Conservation (phyloP, 2,329 filamentous ascomycete species). For the Alternaria sp. region DNA sequence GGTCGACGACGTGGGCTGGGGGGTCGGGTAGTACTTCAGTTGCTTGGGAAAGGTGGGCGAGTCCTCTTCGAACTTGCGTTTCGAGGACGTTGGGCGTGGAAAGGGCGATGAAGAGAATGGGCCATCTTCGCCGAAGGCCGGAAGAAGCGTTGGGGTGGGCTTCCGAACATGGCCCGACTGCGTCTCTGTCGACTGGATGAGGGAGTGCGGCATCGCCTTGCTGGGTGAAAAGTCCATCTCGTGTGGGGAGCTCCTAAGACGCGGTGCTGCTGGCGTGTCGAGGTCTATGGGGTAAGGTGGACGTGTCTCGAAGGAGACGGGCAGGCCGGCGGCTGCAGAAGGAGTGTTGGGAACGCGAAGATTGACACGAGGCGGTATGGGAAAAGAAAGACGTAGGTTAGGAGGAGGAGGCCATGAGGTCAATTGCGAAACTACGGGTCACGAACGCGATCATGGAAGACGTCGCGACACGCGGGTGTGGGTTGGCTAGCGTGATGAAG, state of each 20-base stretch:
- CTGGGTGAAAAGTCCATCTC: slow-evolving; percentile 43
- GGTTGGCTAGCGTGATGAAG: slow-evolving; percentile 23
- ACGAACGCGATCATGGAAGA: slow-evolving; percentile 28
- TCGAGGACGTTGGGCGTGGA: slow-evolving; percentile 65
- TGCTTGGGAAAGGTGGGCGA: slow-evolving; percentile 55
- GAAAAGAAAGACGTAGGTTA: slow-evolving; percentile 32
- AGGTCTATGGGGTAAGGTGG: slow-evolving; percentile 24
- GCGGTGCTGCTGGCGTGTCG: slow-evolving; percentile 40
- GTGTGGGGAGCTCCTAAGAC: slow-evolving; percentile 28
- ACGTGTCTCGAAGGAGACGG: slow-evolving; percentile 34
- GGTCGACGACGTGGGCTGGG: slow-evolving; percentile 91
- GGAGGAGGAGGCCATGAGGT: slow-evolving; percentile 44
- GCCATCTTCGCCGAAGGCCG: slow-evolving; percentile 68
- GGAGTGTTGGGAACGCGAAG: slow-evolving; percentile 19
- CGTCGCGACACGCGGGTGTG: slow-evolving; percentile 20
- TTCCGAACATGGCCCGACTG: slow-evolving; percentile 58
- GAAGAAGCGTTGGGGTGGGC: slow-evolving; percentile 67
- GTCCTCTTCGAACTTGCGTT: slow-evolving; percentile 67
- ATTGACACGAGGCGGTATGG: slow-evolving; percentile 17
- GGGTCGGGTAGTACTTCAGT: slow-evolving; percentile 82
- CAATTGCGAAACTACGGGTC: slow-evolving; percentile 38
- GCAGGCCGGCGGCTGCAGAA: slow-evolving; percentile 31
- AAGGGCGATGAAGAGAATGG: slow-evolving; percentile 80
- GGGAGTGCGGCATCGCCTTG: slow-evolving; percentile 34
- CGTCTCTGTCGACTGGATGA: slow-evolving; percentile 32